Base-by-base conservation (phyloP, 2,329 filamentous ascomycete species). In the Stenocarpella maydis region DNA sequence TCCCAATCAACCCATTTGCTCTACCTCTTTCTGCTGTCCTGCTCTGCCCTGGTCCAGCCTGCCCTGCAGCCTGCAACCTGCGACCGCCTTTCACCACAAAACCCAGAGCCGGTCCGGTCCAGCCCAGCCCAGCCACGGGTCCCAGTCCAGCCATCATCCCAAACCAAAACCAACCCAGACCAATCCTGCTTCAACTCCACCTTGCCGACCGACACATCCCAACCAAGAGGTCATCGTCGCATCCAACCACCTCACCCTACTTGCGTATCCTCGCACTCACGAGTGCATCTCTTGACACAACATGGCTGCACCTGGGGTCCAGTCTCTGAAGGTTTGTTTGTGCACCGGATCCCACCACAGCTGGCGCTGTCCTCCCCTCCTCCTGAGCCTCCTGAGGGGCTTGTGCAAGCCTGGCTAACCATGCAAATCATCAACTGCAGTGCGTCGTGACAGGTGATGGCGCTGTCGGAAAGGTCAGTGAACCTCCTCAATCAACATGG, bases 381-480 rank as follows among this genome's bases (percentile, higher is more conserved):
- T 47, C 43, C n/a, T 31, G 31, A 31, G 31, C 4, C 43, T 47
- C 58, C 58, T 61, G 58, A 47, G 41, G 58, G 41, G 58, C 58
- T 61, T 61, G 58, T 61, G 58, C 61, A 67, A 65, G 71, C 63
- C 58, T 76, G 75, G 76, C 78, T 81, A 79, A 83, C 78, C 74
- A 75, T 80, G 53, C 53, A 54, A 58, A 67, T 52, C 54, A 49
- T 64, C 39, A 55, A 65, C 31, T 77, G 71, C 76, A 98, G 94
- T 99, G 96, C 82, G 96, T 99, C 80, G 96, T 99, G 79, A 98
- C 96, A 73, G 96, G 96, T 85, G 96, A 99, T 82, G 96, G 96
- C 93, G 96, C 96, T 80, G 96, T 99, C 77, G 96, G 96, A 83
- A 99, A 99, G 90, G 95, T 97, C 83, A 83, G 85, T 72, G 37